Base-by-base conservation (phyloP, 805 yeast species). In the Yarrowia deformans region DNA sequence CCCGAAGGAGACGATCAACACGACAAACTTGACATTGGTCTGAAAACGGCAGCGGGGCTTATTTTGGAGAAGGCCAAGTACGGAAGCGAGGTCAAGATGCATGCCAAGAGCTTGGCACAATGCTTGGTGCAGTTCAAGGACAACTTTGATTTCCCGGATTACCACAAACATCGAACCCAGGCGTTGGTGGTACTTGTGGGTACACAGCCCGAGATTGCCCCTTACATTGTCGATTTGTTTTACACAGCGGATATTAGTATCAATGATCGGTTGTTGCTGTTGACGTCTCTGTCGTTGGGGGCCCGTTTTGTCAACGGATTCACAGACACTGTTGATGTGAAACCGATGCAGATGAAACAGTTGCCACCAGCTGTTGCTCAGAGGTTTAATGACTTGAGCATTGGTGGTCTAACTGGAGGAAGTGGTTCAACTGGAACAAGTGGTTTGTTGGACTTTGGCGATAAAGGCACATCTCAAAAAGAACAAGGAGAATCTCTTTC, bases 201-300 rank as follows among this genome's bases (percentile, higher is more conserved):
- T 0, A 80, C 87, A 0, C 82, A 82, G 60, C 87, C 91, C 0
- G 74, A 79, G 0, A 81, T 83, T 35, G 76, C 68, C 0, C 72
- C 78, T 0, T 73, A 78, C 8, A 73, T 80, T 8, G 77, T 85
- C 49, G 75, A 80, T 35, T 76, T 88, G 18, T 79, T 93, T 18
- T 79, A 86, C 43, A 81, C 84, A 0, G 93, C 93, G 0, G 99
- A 94, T 74, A 86, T 89, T 71, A 91, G 97, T 0, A 76, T 95
- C 19, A 95, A 90, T 71, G 93, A 89, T 70, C 78, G 98, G 60
- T 81, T 93, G 79, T 79, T 85, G 37, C 81, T 93, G 9, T 77
- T 95, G 19, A 85, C 93, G 5, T 80, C 90, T 0, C 75, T 91
- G 13, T 88, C 93, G 0, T 78, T 93, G 32, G 85, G 90, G 2